Evolutionary conservation across 2,329 filamentous ascomycete genomes (phyloP), one percentile per base, ranked within the genome.

Genomic region (Amauroascus niger): DNA sequence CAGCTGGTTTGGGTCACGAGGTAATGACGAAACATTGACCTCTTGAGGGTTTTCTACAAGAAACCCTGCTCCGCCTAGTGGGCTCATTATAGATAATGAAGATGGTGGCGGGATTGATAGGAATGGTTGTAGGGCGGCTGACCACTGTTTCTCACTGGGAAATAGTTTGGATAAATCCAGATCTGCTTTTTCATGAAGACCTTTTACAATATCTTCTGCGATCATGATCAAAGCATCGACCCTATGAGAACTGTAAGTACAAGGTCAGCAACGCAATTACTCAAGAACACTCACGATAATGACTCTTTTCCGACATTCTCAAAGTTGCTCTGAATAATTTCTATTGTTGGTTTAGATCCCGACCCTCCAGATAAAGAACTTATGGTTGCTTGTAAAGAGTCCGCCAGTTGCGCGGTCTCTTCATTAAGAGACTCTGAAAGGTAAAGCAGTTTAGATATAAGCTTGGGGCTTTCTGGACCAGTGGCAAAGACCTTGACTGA

Each of bases 1-100:
- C 30, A 83, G 80, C 0, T 86, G 86, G 58, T 80, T 79, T 3
- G 77, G 73, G 64, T 95, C 89, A 41, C 84, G 76, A 30, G 71
- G 64, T 14, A 78, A 66, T 57, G 22, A 69, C 43, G 61, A 62
- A 54, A 59, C 57, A 6, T 61, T 58, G 57, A 44, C 48, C 18
- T 65, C 54, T 51, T 64, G 55, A 3, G 65, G 18, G 18, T 22
- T 59, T 9, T 71, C 65, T 0, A 85, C 74, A 2, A 95, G 70
- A 59, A 85, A 82, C 5, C 86, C 79, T 0, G 81, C 80, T 2
- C 88, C 88, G 0, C 80, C 82, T 6, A 95, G 73, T 22, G 77
- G 77, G 63, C 83, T 90, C 1, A 84, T 87, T 3, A 95, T 79
- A 0, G 87, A 81, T 2, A 95, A 69, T 0, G 87, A 83, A 4